Base-by-base conservation (phyloP, 2,329 filamentous ascomycete genomes). In the Thermothelomyces thermophilus region DNA sequence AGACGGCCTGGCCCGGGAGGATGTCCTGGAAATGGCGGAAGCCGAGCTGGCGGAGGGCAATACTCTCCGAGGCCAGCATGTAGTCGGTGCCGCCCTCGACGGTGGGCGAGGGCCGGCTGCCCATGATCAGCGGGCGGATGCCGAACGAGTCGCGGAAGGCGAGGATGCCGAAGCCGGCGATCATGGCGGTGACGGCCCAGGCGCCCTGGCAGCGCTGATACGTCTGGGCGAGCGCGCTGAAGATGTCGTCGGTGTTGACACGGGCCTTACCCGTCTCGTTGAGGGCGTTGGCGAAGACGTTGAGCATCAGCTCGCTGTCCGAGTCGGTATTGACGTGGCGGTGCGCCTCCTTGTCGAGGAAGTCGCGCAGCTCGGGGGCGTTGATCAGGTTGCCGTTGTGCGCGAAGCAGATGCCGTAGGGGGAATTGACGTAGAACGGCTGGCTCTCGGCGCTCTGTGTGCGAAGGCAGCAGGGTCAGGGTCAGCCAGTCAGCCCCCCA, bases 361-460 rank as follows among this genome's bases (percentile, higher is more conserved):
- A 87, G 53, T 74, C 69, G 65, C 79, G 81, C 41, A 94, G 73
- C 46, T 86, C 82, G 2, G 76, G 75, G 5, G 84, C 80, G 63
- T 94, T 79, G 72, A 94, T 87, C 41, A 95, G 74, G 69, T 95
- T 95, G 53, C 90, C 90, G 63, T 95, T 95, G 70, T 93, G 84
- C 19, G 58, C 84, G 79, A 64, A 79, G 62, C 79, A 86, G 60
- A 94, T 85, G 41, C 89, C 89, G 64, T 89, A 93, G 1, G 87
- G 88, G 51, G 78, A 80, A 72, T 95, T 95, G 61, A 93, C 88
- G 64, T 93, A 95, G 68, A 96, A 95, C 0, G 90, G 90, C 68
- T 95, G 90, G 10, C 88, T 87, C 69, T 95, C 89, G 7, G 88
- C 83, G 62, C 88, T 91, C 51, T 51, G 52, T 31, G 9, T 31